Evolutionary conservation across 1,284 basidiomycete species (phyloP).

Genomic region (Peniophora sp.): DNA sequence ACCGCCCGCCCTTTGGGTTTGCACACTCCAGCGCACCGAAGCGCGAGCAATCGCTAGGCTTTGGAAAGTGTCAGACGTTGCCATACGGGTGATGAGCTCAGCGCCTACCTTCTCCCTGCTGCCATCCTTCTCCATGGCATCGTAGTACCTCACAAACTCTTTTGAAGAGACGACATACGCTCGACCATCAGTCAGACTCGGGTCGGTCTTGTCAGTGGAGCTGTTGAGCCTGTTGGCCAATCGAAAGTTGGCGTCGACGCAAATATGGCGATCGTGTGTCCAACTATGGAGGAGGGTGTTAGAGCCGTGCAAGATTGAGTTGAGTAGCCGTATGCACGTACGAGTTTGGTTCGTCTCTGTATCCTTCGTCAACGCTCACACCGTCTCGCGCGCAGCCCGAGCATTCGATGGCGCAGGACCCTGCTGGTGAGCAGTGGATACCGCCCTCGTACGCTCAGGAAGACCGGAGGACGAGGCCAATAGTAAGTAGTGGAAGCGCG

Average conservation of each 20-base stretch:
- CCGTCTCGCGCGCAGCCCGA: neutral
- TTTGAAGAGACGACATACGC: neutral
- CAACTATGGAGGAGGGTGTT: no score
- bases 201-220: neutral
- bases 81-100: neutral
- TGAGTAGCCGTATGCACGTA: neutral
- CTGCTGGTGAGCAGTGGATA: neutral
- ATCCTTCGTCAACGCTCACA: neutral
- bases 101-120: neutral
- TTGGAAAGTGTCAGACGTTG: neutral
- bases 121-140: neutral
- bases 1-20: neutral
- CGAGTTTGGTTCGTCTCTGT: neutral
- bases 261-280: neutral
- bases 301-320: no score
- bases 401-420: neutral
- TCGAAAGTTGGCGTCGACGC: neutral
- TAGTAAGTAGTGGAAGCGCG: no score
- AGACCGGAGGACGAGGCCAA: no score
- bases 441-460: no score
- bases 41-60: neutral
- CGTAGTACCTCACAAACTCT: neutral
- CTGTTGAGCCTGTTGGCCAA: neutral
- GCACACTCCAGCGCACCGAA: neutral
- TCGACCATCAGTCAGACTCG: neutral